Evolutionary conservation across 2,329 filamentous ascomycete genomes (phyloP).

Genomic region (Aureobasidium sp.): DNA sequence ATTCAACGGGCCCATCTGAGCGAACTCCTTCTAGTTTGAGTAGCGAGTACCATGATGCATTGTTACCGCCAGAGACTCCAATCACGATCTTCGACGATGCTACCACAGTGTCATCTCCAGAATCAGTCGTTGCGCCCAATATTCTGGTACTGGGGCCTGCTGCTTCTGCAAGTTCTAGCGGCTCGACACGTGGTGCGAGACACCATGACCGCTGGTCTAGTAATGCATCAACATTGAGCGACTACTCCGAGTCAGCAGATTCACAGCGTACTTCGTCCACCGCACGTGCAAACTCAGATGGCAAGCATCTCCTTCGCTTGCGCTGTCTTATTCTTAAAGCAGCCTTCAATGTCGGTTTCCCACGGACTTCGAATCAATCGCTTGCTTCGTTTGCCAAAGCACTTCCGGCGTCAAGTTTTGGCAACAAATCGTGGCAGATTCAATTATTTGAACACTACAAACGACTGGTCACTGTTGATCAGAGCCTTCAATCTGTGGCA

Average conservation of each 20-base stretch:
- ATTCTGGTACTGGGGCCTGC: constrained; percentile 78
- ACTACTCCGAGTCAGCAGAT: constrained; percentile 60
- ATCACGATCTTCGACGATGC: constrained; percentile 94
- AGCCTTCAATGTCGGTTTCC: constrained; percentile 76
- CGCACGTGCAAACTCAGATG: constrained; percentile 64
- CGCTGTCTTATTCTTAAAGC: constrained; percentile 77
- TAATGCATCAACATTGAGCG: constrained; percentile 64
- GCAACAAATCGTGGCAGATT: constrained; percentile 61
- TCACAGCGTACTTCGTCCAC: constrained; percentile 63
- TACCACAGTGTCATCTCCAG: constrained; percentile 61
- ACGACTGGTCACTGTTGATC: constrained; percentile 67
- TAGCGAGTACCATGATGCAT: constrained; percentile 39
- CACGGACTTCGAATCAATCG: constrained; percentile 49
- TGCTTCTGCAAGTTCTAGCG: constrained; percentile 29
- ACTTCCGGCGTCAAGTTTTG: constrained; percentile 71
- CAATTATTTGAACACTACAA: constrained; percentile 72
- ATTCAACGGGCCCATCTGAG: constrained; percentile 15
- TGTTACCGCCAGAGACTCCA: constrained; percentile 70
- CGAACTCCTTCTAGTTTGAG: constrained; percentile 42
- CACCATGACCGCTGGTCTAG: constrained; percentile 72
- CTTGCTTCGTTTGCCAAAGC: constrained; percentile 70
- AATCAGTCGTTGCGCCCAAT: constrained; percentile 66
- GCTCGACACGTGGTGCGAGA: constrained; percentile 36
- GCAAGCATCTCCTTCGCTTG: constrained; percentile 67
- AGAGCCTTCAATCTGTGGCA: constrained; percentile 52